phyloP scores from a whole-genome alignment of 768 basidiomycete genomes.

The Leccinum boreale region DNA sequence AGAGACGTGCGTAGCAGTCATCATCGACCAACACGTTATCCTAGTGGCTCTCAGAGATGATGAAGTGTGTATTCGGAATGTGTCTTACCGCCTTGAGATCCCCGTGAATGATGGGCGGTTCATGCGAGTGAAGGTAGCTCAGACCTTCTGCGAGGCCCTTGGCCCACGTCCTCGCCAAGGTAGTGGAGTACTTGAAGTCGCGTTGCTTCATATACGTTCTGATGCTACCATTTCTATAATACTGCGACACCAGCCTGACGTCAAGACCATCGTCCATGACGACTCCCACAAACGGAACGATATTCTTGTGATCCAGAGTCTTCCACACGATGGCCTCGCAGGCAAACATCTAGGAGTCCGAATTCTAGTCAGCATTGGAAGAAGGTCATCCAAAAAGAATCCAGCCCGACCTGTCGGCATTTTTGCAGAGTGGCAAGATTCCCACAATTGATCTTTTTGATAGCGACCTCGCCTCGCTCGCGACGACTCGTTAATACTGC shows the following conservation, averaged over 20 bases:
- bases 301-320: constrained; percentile 24
- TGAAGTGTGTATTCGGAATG: background rate
- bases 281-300: constrained; percentile 26
- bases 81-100: constrained; percentile 38
- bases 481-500: constrained; percentile 9
- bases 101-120: constrained; percentile 36
- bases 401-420: constrained; percentile 11
- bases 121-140: constrained; percentile 21
- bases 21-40: constrained; percentile 24
- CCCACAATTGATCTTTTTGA: constrained; percentile 24
- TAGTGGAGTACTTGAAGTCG: background rate
- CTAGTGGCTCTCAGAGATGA: constrained; percentile 11
- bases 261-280: background rate
- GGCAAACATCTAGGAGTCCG: constrained; percentile 15
- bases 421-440: background rate
- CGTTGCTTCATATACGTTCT: background rate
- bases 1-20: constrained; percentile 13
- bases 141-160: constrained; percentile 21
- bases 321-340: constrained; percentile 29
- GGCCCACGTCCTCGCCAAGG: constrained; percentile 7
- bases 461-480: constrained; percentile 10
- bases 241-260: constrained; percentile 25
- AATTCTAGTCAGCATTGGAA: constrained; percentile 1
- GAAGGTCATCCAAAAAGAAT: background rate
- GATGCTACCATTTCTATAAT: constrained; percentile 22